These are phyloP conservation scores for Laburnicola sp. DNA, from an alignment of 2,329 filamentous ascomycete genomes.

Conservation along the genomic window DNA sequence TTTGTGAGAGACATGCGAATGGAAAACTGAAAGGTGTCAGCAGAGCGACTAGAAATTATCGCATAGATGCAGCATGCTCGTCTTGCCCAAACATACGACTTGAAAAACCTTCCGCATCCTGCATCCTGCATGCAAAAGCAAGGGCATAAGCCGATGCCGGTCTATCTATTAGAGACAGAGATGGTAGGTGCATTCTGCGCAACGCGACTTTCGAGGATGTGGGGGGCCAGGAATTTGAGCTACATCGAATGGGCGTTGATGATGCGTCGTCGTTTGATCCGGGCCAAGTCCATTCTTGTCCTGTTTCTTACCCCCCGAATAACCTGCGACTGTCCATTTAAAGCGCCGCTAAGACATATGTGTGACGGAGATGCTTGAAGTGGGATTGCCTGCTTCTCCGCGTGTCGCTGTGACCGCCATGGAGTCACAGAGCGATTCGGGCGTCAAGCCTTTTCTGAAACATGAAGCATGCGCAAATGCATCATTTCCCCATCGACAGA, in stretches of 20 bases:
- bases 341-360: constrained; percentile 21
- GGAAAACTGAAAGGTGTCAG: background rate
- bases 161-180: constrained; percentile 5
- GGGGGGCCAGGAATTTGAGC: constrained; percentile 5
- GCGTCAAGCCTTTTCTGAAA: constrained; percentile 36
- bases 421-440: constrained; percentile 21
- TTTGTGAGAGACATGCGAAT: background rate
- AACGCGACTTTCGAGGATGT: background rate
- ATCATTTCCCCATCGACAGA: constrained; percentile 12
- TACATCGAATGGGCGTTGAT: constrained; percentile 15
- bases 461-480: constrained; percentile 18
- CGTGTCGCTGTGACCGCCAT: constrained; percentile 37
- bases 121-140: constrained; percentile 32
- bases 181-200: constrained; percentile 20
- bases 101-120: constrained; percentile 11
- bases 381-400: constrained; percentile 29
- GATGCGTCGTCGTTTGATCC: constrained; percentile 19
- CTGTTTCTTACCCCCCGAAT: constrained; percentile 12
- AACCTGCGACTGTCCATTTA: constrained; percentile 26
- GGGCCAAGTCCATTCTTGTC: constrained; percentile 23
- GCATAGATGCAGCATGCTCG: constrained; percentile 15
- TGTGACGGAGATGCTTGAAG: constrained; percentile 33
- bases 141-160: constrained; percentile 23
- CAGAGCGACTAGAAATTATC: constrained; percentile 20
- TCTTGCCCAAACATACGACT: background rate